phyloP scores from a whole-genome alignment of 2,329 filamentous ascomycete species.

The Nemania sp. region DNA sequence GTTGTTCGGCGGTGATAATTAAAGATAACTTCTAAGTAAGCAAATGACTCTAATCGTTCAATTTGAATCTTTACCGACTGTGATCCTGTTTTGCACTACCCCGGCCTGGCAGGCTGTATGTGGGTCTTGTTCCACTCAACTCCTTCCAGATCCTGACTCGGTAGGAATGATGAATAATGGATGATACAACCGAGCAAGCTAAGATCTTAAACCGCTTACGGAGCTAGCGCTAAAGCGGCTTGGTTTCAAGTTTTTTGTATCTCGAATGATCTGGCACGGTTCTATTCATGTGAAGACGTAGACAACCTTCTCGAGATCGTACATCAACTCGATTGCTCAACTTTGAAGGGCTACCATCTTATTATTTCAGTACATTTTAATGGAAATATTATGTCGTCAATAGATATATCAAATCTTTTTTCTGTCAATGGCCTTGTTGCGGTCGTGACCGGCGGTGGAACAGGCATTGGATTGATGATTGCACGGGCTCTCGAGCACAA shows the following conservation, averaged over 20 bases:
- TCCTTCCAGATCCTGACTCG: neutral
- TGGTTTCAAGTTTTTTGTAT: neutral
- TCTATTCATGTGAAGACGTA: neutral
- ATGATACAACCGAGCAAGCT: neutral
- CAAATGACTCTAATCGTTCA: neutral
- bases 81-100: neutral
- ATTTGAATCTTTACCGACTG: neutral
- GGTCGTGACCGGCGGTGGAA: slow-evolving; percentile 39
- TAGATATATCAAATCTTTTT: slow-evolving; percentile 35
- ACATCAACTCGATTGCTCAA: neutral
- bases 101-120: neutral
- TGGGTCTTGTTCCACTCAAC: neutral
- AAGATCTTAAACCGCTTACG: neutral
- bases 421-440: slow-evolving; percentile 31
- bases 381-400: slow-evolving; percentile 22
- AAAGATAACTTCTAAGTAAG: neutral
- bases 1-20: slow-evolving; percentile 2
- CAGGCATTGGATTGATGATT: slow-evolving; percentile 36
- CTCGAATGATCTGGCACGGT: neutral
- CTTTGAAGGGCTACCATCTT: neutral
- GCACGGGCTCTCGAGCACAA: slow-evolving; percentile 38
- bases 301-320: neutral
- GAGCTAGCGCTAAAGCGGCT: neutral
- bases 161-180: neutral
- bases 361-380: neutral